Base-by-base conservation (phyloP, 2,329 filamentous ascomycete species). In the Microsporum canis region DNA sequence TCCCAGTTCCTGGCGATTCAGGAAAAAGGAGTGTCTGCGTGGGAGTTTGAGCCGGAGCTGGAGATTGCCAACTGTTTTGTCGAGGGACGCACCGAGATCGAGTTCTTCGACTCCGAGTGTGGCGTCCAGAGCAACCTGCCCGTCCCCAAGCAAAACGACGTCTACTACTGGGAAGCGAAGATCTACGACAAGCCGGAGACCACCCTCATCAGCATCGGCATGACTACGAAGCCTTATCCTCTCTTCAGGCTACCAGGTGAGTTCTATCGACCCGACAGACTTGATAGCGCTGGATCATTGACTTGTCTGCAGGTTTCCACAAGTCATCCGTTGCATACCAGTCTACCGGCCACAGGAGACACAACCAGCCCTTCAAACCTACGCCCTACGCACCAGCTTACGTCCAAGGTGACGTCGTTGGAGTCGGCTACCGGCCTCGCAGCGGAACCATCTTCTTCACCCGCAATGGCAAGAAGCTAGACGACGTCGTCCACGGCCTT, bases 51-150 rank as follows among this genome's bases (percentile, higher is more conserved):
- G 74, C 94, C 94, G n/a, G 94, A 99, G 74, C 78, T 97, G 39
- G 94, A 99, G 75, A 96, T 97, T 67, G 94, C 94, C 67, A 97
- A 97, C 75, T 99, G 94, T 75, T 99, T 99, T 71, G 94, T 99
- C 65, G 92, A 99, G 76, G 92, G 79, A 45, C 85, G 94, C 66
- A 99, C 94, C 8, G 94, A 99, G 74, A 96, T 99, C 65, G 94
- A 99, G 73, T 99, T 99, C 77, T 99, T 95, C 71, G 94, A 99
- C 75, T 94, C 91, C 1, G 94, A 95, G 73, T 97, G 92, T 78
- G 95, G 91, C 68, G 94, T 97, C 64, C 90, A 96, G 79, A 95
- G 88, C 79, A 99, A 99, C 70, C 76, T 99, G 45, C 94, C 94
- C 0, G 90, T 99, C 5, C 94, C 94, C 12, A 99, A 99, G 71